These are phyloP conservation scores for Entrophospora sp. DNA, from an alignment of 192 early-diverging fungal genomes.

Conservation along the genomic window DNA sequence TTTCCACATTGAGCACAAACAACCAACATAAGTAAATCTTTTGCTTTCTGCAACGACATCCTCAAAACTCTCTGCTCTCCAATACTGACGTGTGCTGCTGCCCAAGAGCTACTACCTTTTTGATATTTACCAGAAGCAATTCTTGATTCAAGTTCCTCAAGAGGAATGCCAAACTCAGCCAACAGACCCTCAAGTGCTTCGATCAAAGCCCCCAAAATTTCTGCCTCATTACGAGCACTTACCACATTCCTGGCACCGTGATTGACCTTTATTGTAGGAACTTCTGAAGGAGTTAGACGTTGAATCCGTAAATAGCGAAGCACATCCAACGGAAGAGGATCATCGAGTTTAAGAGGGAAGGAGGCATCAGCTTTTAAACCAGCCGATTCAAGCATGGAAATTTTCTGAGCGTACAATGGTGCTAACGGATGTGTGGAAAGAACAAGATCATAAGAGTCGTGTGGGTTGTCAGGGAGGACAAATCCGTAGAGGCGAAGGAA, in stretches of 20 bases:
- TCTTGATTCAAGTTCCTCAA: neutral
- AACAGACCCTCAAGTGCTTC: conserved; percentile 28
- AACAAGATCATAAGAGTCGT: conserved; percentile 30
- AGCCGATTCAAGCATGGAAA: conserved; percentile 15
- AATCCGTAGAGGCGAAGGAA: conserved; percentile 34
- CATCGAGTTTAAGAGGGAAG: conserved; percentile 24
- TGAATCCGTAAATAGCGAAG: conserved; percentile 36
- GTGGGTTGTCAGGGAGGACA: conserved; percentile 24
- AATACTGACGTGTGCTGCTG: conserved; percentile 26
- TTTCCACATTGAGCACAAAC: conserved; percentile 16
- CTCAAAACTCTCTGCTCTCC: conserved; percentile 28
- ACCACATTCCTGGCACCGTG: neutral
- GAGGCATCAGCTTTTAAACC: conserved; percentile 8
- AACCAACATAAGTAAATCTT: neutral
- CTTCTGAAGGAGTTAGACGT: conserved; percentile 20
- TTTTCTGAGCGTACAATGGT: conserved; percentile 31
- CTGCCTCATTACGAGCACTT: conserved; percentile 26
- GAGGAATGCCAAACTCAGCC: conserved; percentile 10
- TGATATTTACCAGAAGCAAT: neutral
- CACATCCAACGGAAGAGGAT: conserved; percentile 27
- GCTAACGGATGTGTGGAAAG: conserved; percentile 23
- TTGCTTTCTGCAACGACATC: conserved; percentile 7
- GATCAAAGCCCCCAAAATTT: conserved; percentile 25
- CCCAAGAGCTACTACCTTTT: conserved; percentile 20
- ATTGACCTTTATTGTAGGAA: neutral